Conservation (phyloP, 1,284 basidiomycete species). For the Ustilago vetiveriae region DNA sequence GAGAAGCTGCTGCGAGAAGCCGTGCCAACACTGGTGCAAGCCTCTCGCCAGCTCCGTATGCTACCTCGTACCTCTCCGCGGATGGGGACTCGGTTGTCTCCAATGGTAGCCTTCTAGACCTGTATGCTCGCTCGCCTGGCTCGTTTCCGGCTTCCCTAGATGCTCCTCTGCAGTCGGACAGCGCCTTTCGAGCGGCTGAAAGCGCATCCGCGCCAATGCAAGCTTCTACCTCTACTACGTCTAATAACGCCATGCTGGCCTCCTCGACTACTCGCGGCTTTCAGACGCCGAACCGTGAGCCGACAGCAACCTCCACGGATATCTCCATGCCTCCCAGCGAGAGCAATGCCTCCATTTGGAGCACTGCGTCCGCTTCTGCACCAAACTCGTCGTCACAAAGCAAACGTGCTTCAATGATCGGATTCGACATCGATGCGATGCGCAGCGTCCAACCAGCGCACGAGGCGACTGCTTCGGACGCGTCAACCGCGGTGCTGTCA, state of each 20-base stretch:
- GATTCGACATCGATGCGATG: constrained; percentile 36
- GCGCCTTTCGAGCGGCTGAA: not conserved
- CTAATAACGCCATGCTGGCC: constrained; percentile 6
- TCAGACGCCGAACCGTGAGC: constrained; percentile 10
- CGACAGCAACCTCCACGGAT: not conserved
- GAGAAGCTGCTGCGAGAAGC: constrained; percentile 11
- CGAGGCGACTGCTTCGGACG: not conserved
- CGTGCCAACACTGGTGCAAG: constrained; percentile 38
- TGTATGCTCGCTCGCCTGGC: constrained; percentile 39
- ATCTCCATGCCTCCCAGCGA: constrained; percentile 28
- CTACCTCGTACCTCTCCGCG: constrained; percentile 28
- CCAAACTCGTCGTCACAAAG: constrained; percentile 15
- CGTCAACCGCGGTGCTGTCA: not conserved
- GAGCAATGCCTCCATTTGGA: constrained; percentile 40
- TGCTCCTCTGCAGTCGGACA: not conserved
- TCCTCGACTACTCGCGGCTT: constrained; percentile 21
- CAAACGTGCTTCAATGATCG: constrained; percentile 41
- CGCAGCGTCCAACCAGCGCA: constrained; percentile 27
- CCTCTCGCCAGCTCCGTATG: constrained; percentile 16
- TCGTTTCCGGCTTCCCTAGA: constrained; percentile 16
- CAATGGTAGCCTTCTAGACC: constrained; percentile 45
- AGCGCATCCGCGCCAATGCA: not conserved
- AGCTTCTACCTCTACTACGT: not conserved
- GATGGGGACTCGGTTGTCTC: constrained; percentile 34
- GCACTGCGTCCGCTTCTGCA: constrained; percentile 24